Evolutionary conservation across 768 basidiomycete species (phyloP), one percentile per base, ranked within the genome.

Genomic region (Dioszegia aurantiaca): DNA sequence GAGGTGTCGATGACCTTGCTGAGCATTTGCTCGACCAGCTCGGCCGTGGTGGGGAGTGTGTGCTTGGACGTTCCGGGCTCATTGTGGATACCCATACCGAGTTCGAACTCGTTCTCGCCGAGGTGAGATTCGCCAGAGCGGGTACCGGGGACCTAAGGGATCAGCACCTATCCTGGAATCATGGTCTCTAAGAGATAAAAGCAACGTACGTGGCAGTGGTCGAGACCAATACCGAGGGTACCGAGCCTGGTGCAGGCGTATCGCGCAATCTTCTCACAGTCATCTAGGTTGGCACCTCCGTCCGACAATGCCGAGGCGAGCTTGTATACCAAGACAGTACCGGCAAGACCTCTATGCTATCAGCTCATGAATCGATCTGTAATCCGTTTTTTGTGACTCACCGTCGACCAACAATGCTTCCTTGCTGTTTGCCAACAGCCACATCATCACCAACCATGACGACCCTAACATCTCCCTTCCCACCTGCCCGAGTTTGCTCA

Each of bases 311-410:
- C 78, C 19, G 76, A 71, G 0, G 76, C 78, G 17, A 77, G 53
- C 70, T 80, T 80, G 70, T 79, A 78, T 12, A 75, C 74, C 14
- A 80, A 60, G 26, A 79, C 73, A 11, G 79, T 80, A 2, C 77
- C 79, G 0, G 79, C 73, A 2, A 80, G 61, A 42, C 78, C 78
- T 54, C 70, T 68, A 28, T 5, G 14, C 6, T 19, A 53, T 53
- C 37, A 53, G 51, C 51, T 26, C 3, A 23, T 12, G n/a, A 23
- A 33, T 5, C 6, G 36, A n/a, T n/a, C n/a, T 37, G 4, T 16
- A 30, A 21, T n/a, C 9, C 36, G 9, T 9, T 17, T 37, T 9
- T 9, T 37, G 10, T 9, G 24, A 64, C 67, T 69, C 47, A 70
- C 68, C 79, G 62, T 52, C 79, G 64, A 11, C 79, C 79, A 28